phyloP scores from a whole-genome alignment of 148 eudicot genomes.

The Chenopodium quinoa region DNA sequence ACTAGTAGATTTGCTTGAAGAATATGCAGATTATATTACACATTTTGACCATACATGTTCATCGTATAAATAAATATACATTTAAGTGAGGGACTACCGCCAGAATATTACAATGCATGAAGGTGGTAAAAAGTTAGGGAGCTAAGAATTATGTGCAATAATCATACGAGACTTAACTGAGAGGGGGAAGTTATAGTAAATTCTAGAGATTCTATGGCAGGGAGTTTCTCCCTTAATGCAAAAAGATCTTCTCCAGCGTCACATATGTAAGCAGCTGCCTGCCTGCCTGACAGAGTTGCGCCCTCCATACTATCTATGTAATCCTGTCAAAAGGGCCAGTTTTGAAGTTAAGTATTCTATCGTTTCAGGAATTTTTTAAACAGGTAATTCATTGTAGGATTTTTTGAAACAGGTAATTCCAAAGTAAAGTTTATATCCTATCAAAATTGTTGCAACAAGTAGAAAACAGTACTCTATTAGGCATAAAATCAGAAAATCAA shows the following conservation, averaged over 20 bases:
- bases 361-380: background rate
- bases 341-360: background rate
- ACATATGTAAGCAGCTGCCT: slow-evolving; percentile 85
- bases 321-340: slow-evolving; percentile 45
- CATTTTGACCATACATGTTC: slow-evolving; percentile 1
- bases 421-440: background rate
- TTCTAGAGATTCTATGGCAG: slow-evolving; percentile 38
- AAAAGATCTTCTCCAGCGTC: slow-evolving; percentile 79
- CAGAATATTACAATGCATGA: slow-evolving; percentile 3
- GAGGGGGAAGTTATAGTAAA: slow-evolving; percentile 28
- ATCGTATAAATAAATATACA: slow-evolving; percentile 8
- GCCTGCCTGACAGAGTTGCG: slow-evolving; percentile 93
- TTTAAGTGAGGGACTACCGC: slow-evolving; percentile 15
- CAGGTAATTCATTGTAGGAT: background rate
- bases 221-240: slow-evolving; percentile 47
- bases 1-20: background rate
- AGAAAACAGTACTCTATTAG: background rate
- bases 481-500: background rate
- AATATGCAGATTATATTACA: slow-evolving; percentile 4
- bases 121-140: slow-evolving; percentile 3
- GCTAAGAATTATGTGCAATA: slow-evolving; percentile 4
- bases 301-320: slow-evolving; percentile 99
- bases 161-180: slow-evolving; percentile 56
- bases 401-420: background rate
- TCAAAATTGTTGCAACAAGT: no score